Percentiles rank a stretch among this genome's conserved stretches.
These are phyloP conservation scores for Agaricus sinodeliciosus DNA, from an alignment of 768 basidiomycete genomes.

Conservation along the genomic window DNA sequence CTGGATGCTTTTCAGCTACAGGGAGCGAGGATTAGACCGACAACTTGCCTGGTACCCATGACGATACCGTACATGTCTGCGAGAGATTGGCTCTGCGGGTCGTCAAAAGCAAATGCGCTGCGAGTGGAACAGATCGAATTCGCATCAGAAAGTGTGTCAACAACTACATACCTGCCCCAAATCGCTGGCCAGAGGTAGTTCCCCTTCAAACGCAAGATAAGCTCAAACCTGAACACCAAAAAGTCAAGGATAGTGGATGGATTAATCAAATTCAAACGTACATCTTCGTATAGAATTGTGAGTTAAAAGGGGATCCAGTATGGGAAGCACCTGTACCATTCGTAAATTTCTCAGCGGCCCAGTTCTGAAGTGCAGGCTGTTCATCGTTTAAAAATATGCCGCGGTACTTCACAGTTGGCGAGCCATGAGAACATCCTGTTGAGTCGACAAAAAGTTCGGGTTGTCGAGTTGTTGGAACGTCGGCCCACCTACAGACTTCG, in stretches of 20 bases:
- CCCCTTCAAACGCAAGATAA: constrained; percentile 57
- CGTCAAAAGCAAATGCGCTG: constrained; percentile 53
- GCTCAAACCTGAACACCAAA: constrained; percentile 43
- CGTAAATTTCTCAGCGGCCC: constrained; percentile 65
- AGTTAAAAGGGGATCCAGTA: constrained; percentile 55
- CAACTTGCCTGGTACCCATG: constrained; percentile 55
- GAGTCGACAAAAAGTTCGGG: constrained; percentile 39
- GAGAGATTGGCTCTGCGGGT: constrained; percentile 51
- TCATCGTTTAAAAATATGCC: constrained; percentile 76
- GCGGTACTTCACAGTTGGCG: constrained; percentile 63
- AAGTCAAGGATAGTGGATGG: neutral
- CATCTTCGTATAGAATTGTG: constrained; percentile 51
- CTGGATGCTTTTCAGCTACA: constrained; percentile 18
- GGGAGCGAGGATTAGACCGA: neutral
- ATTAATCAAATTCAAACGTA: constrained; percentile 18
- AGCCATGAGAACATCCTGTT: constrained; percentile 46
- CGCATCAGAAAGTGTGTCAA: neutral
- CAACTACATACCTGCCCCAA: constrained; percentile 30
- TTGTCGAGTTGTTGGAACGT: constrained; percentile 55
- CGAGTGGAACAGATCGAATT: neutral
- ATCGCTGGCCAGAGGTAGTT: constrained; percentile 68
- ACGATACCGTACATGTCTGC: constrained; percentile 63
- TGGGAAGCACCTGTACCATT: constrained; percentile 48
- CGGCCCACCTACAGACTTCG: constrained; percentile 57
- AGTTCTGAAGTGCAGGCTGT: constrained; percentile 63